Evolutionary conservation across 1,284 basidiomycete species (phyloP).

Genomic region (Leccinum fallax): DNA sequence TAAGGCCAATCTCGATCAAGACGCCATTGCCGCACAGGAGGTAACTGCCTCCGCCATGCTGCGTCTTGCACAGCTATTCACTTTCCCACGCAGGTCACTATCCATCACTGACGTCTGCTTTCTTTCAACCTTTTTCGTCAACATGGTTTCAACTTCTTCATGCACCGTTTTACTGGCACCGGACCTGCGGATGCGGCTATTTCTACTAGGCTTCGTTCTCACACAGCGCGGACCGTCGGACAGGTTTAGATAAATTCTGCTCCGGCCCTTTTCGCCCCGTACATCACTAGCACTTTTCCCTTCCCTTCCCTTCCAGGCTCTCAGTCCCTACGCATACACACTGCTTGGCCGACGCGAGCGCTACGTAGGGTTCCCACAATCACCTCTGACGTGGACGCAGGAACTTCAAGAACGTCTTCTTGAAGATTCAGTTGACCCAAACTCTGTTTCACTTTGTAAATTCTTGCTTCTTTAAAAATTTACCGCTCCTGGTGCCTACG

Average conservation of each 20-base stretch:
- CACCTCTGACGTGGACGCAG: background rate
- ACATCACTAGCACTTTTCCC: background rate
- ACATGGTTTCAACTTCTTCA: constrained; percentile 85
- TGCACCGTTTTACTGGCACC: constrained; percentile 86
- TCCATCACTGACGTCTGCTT: constrained; percentile 82
- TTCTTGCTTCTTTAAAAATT: background rate
- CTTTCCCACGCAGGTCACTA: constrained; percentile 64
- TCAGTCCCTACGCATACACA: background rate
- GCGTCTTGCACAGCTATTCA: constrained; percentile 14
- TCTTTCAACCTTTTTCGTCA: constrained; percentile 86
- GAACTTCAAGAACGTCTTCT: background rate
- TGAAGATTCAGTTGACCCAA: background rate
- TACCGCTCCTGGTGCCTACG: background rate
- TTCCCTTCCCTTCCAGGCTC: background rate
- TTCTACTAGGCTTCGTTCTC: too few species aligned
- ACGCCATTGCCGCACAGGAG: constrained; percentile 88
- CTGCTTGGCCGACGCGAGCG: background rate
- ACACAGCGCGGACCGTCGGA: too few species aligned
- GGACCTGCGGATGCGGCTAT: too few species aligned
- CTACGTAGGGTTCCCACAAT: background rate
- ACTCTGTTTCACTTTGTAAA: background rate
- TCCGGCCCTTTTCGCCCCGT: background rate
- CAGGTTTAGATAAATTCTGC: background rate
- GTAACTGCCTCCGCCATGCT: constrained; percentile 42
- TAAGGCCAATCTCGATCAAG: constrained; percentile 88